Conservation (phyloP, 768 basidiomycete species). For the Termitomyces sp. region DNA sequence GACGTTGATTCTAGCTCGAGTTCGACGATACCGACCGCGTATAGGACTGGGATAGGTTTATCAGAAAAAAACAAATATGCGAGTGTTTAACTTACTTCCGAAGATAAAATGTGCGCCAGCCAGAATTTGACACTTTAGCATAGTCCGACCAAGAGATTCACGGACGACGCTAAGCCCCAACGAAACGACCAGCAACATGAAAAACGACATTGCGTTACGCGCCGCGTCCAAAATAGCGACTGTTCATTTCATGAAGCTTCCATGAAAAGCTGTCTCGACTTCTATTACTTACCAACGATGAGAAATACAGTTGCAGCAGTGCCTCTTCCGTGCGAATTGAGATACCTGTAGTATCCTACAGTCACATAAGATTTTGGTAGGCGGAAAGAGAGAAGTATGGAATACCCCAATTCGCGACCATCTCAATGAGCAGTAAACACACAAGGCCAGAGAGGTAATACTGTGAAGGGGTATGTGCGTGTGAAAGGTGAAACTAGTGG, state of each 20-base stretch:
- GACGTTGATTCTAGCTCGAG: slow-evolving; percentile 89
- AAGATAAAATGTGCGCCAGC: slow-evolving; percentile 88
- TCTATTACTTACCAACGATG: slow-evolving; percentile 67
- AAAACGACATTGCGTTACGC: slow-evolving; percentile 91
- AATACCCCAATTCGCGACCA: slow-evolving; percentile 86
- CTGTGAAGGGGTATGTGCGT: slow-evolving; percentile 27
- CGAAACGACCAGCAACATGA: slow-evolving; percentile 88
- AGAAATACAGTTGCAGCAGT: slow-evolving; percentile 83
- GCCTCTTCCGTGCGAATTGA: slow-evolving; percentile 79
- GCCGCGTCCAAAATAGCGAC: slow-evolving; percentile 96
- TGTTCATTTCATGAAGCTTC: slow-evolving; percentile 20
- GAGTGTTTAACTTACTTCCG: slow-evolving; percentile 58
- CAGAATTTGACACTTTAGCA: slow-evolving; percentile 79
- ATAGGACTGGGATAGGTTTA: slow-evolving; percentile 52
- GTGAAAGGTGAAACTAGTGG: background rate
- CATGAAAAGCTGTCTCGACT: background rate
- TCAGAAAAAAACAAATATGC: background rate
- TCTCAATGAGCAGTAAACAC: slow-evolving; percentile 85
- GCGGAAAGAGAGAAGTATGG: background rate
- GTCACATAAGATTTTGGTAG: background rate
- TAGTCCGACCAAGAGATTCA: slow-evolving; percentile 78
- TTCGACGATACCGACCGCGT: slow-evolving; percentile 92
- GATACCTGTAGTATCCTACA: slow-evolving; percentile 87
- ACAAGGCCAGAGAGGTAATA: slow-evolving; percentile 90
- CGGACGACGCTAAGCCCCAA: slow-evolving; percentile 90